Percentiles rank a stretch among this genome's conserved stretches.
These are phyloP conservation scores for Plasmodium cynomolgi DNA, from an alignment of 169 alveolate species.

Conservation along the genomic window DNA sequence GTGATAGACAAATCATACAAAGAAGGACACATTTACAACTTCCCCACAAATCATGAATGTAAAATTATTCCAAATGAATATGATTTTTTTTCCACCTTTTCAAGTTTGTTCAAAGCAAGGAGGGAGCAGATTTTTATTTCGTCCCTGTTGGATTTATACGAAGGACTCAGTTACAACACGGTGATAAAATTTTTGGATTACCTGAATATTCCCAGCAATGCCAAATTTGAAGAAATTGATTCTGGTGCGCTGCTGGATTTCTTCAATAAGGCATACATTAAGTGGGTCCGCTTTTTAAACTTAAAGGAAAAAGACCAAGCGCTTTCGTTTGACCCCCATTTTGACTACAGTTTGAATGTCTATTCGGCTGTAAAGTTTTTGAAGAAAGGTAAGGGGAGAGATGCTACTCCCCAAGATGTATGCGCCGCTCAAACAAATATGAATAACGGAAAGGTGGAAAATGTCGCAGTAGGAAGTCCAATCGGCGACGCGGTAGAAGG, in stretches of 20 bases:
- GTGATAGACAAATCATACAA: constrained; percentile 61
- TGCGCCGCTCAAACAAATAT: neutral
- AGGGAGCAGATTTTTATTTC: constrained; percentile 56
- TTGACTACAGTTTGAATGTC: constrained; percentile 31
- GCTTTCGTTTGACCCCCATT: constrained; percentile 36
- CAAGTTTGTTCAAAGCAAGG: constrained; percentile 44
- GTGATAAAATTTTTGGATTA: constrained; percentile 35
- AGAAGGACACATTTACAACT: constrained; percentile 59
- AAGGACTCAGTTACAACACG: constrained; percentile 56
- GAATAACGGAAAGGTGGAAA: neutral
- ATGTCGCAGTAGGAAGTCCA: neutral
- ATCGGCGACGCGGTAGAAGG: neutral
- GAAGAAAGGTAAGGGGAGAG: neutral
- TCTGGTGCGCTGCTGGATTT: constrained; percentile 28
- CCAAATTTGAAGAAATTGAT: constrained; percentile 50
- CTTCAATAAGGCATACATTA: constrained; percentile 61
- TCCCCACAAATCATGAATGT: constrained; percentile 63
- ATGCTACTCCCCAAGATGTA: neutral
- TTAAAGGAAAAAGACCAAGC: constrained; percentile 39
- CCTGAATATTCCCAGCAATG: constrained; percentile 27
- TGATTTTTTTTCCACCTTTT: constrained; percentile 66
- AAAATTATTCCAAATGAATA: constrained; percentile 68
- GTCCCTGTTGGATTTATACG: constrained; percentile 46
- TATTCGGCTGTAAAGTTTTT: constrained; percentile 26
- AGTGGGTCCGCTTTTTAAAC: constrained; percentile 62